These are phyloP conservation scores for Quaeritorhiza haematococci DNA, from an alignment of 371 early-diverging fungal species.

Conservation along the genomic window DNA sequence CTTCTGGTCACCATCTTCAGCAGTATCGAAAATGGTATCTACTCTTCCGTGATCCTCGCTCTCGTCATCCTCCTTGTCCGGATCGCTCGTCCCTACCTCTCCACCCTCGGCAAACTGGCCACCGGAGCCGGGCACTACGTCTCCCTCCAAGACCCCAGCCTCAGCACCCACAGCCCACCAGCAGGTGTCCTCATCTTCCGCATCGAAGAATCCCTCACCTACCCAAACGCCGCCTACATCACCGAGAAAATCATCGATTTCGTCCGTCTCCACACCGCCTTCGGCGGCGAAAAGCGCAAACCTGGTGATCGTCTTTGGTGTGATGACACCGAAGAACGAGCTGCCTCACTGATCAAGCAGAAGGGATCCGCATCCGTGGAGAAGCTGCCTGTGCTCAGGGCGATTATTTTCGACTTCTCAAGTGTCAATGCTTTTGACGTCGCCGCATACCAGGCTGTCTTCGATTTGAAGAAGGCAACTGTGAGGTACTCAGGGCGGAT, in stretches of 20 bases:
- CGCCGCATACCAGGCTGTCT: constrained; percentile 68
- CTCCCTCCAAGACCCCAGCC: constrained; percentile 5
- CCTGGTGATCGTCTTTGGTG: constrained; percentile 22
- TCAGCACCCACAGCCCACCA: constrained; percentile 28
- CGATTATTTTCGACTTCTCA: constrained; percentile 75
- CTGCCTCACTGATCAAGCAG: background rate
- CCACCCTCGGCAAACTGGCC: constrained; percentile 28
- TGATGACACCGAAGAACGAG: constrained; percentile 25
- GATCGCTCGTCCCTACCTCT: constrained; percentile 59
- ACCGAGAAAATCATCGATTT: constrained; percentile 15
- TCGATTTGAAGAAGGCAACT: constrained; percentile 53
- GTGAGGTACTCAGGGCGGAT: constrained; percentile 44
- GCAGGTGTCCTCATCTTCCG: constrained; percentile 59
- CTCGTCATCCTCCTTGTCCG: constrained; percentile 61
- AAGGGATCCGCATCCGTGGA: constrained; percentile 3
- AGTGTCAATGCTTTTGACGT: constrained; percentile 74
- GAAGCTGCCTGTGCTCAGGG: constrained; percentile 49
- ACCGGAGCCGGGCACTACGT: constrained; percentile 17
- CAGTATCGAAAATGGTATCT: constrained; percentile 67
- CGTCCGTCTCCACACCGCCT: constrained; percentile 15
- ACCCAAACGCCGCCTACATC: constrained; percentile 60
- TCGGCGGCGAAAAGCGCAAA: constrained; percentile 8
- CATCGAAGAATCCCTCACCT: constrained; percentile 64
- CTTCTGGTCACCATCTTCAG: constrained; percentile 62
- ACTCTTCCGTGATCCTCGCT: constrained; percentile 57